phyloP scores from a whole-genome alignment of 768 basidiomycete genomes.

The Xerocomellus intermedius region DNA sequence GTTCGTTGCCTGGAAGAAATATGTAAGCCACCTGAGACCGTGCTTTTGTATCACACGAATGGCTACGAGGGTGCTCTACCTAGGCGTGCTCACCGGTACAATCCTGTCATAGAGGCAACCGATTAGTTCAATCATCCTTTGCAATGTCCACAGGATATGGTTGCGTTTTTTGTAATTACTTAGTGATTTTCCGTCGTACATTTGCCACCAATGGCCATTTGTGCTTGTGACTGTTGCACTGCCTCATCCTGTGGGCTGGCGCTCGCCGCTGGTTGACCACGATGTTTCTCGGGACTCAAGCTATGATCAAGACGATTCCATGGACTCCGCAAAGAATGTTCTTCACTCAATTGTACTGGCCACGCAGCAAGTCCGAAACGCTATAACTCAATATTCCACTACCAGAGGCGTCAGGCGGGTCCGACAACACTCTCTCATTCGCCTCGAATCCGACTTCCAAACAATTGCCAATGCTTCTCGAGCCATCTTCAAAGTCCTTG shows the following conservation, averaged over 20 bases:
- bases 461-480: conserved; percentile 1
- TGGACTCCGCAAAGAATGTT: background rate
- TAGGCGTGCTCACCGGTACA: conserved; percentile 4
- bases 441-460: conserved; percentile 3
- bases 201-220: too few species aligned
- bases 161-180: background rate
- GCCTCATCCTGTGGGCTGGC: too few species aligned
- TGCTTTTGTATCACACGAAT: conserved; percentile 5
- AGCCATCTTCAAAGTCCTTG: conserved; percentile 3
- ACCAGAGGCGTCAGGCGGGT: background rate
- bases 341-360: background rate
- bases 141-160: background rate
- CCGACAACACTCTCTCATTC: conserved; percentile 6
- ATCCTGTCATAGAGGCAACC: background rate
- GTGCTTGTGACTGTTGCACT: too few species aligned
- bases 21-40: background rate
- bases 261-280: too few species aligned
- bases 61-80: background rate
- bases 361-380: background rate
- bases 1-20: conserved; percentile 9
- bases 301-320: background rate
- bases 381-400: background rate
- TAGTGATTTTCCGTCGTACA: background rate
- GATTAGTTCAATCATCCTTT: background rate
- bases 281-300: too few species aligned